These are phyloP conservation scores for Populus davidiana DNA, from an alignment of 345 rosid genomes.

Conservation along the genomic window DNA sequence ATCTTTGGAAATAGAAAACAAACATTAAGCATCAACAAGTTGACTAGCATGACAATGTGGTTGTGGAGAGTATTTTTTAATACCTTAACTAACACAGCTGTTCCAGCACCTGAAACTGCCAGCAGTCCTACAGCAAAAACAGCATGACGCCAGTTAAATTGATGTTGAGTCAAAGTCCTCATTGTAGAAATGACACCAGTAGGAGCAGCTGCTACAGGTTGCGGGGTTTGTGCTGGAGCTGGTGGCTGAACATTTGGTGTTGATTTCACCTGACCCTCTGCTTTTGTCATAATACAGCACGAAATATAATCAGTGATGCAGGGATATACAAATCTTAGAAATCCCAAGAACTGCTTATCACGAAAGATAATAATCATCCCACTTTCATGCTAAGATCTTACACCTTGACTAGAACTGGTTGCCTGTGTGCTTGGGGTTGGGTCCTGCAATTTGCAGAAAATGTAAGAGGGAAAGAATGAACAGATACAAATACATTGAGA, in stretches of 20 bases:
- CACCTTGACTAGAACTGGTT: conserved; percentile 56
- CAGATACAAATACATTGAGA: neutral
- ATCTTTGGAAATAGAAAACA: neutral
- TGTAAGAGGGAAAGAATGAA: neutral
- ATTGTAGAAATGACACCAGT: conserved; percentile 36
- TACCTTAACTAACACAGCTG: conserved; percentile 79
- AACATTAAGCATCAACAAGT: conserved; percentile 5
- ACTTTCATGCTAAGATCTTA: conserved; percentile 9
- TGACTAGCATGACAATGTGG: neutral
- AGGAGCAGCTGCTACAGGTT: conserved; percentile 54
- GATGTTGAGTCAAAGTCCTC: conserved; percentile 28
- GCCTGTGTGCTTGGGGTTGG: conserved; percentile 71
- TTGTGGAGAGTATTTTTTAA: neutral
- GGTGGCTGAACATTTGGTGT: conserved; percentile 54
- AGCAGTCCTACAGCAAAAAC: conserved; percentile 66
- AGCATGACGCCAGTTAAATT: conserved; percentile 87
- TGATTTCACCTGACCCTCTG: conserved; percentile 54
- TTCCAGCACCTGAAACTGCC: conserved; percentile 88
- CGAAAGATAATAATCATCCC: neutral
- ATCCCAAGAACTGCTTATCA: conserved; percentile 6
- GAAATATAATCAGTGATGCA: conserved; percentile 23
- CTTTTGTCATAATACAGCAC: conserved; percentile 3
- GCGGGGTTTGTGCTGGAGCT: conserved; percentile 50
- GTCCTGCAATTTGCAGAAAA: conserved; percentile 51
- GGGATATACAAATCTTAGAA: conserved; percentile 1